Conservation (phyloP, 2,329 filamentous ascomycete genomes). For the Stagonosporopsis rhizophila region DNA sequence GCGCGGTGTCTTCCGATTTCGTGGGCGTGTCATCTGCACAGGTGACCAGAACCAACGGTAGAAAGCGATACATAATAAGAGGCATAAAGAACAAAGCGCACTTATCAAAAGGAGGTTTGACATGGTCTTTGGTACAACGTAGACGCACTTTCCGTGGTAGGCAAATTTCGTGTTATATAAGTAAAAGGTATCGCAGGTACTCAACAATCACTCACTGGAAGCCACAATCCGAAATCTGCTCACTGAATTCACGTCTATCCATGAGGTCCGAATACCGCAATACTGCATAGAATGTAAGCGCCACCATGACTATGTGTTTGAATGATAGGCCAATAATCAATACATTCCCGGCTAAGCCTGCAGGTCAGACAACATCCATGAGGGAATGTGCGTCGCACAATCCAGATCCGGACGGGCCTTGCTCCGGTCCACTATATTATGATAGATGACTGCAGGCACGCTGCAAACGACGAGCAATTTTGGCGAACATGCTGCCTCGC, state of each 20-base stretch:
- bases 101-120: neutral
- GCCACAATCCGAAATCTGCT: too few species aligned
- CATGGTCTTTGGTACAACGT: neutral
- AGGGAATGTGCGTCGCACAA: too few species aligned
- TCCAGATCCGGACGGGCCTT: neutral
- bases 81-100: neutral
- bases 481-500: neutral
- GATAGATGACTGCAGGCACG: neutral
- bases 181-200: neutral
- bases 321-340: neutral
- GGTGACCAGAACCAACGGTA: neutral
- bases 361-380: neutral
- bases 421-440: neutral
- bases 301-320: neutral
- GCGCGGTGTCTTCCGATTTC: neutral
- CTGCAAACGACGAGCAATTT: neutral
- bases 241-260: neutral
- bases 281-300: neutral
- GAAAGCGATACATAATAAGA: neutral
- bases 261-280: neutral
- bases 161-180: neutral
- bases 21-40: neutral
- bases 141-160: neutral
- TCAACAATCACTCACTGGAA: neutral
- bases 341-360: neutral